Evolutionary conservation across 2,329 filamentous ascomycete genomes (phyloP), one percentile per base, ranked within the genome.

Genomic region (Endocalyx cinctus): DNA sequence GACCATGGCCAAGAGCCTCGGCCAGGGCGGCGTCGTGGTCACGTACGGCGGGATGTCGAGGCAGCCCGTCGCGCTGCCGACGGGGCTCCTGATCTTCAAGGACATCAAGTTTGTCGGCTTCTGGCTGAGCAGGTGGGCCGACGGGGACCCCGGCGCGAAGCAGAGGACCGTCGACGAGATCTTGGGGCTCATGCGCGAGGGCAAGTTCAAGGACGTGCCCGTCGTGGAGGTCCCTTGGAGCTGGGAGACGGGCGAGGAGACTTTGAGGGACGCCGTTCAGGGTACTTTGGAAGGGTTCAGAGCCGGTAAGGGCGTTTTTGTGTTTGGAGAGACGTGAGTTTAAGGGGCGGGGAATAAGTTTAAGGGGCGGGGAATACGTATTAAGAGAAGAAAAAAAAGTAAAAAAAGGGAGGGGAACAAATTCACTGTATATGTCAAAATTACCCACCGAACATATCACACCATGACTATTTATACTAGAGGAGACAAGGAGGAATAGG

Each of bases 41-140:
- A 95, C 90, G 5, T 98, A 98, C 56, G 92, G 92, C 17, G 90
- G 86, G 31, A 98, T 98, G 92, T 80, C 85, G 20, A 85, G 84
- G 57, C 82, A 94, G 65, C 89, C 90, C 1, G 74, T 96, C 17
- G 71, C 74, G 6, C 63, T 97, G 41, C 87, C 90, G 0, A 84
- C 89, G 1, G 85, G 84, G 0, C 69, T 94, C 47, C 68, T 97
- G 39, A 98, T 98, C 50, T 98, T 98, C 68, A 92, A 90, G 61
- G 80, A 97, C 49, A 72, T 97, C 33, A 73, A 77, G 32, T 94
- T 96, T 54, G 75, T 86, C 41, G 94, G 92, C 5, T 98, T 97
- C 62, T 98, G 92, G 92, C 79, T 97, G 16, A 92, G 84, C 54
- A 79, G 74, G 39, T 97, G 92, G 90, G 87, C 84, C 29, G 82